Conservation (phyloP, 2,329 filamentous ascomycete genomes). For the Sporothrix brasiliensis region DNA sequence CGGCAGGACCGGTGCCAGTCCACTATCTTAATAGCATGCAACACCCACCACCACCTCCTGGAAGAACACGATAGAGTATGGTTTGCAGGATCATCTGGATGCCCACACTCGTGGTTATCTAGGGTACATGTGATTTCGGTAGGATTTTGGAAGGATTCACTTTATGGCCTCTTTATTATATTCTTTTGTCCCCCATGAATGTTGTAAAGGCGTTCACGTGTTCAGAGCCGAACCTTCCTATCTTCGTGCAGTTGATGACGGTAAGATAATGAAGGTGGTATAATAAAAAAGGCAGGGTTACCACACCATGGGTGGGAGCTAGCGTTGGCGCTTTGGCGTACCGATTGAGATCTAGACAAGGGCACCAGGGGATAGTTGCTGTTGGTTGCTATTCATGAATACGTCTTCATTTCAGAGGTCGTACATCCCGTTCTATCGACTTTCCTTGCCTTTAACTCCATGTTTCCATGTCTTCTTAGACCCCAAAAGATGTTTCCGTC, state of each 20-base stretch:
- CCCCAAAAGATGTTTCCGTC: neutral
- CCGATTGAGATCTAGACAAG: neutral
- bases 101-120: neutral
- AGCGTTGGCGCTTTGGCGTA: neutral
- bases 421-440: neutral
- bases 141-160: neutral
- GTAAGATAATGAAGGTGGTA: too few species aligned
- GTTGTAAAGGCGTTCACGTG: too few species aligned
- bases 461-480: neutral
- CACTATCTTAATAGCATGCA: conserved; percentile 28
- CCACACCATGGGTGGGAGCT: neutral
- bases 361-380: neutral
- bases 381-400: neutral
- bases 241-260: too few species aligned
- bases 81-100: neutral
- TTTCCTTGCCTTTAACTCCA: neutral
- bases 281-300: too few species aligned
- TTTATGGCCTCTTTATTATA: neutral
- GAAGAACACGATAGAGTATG: neutral
- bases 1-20: conserved; percentile 16
- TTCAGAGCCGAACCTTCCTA: too few species aligned
- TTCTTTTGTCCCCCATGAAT: neutral
- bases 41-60: conserved; percentile 24
- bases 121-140: neutral
- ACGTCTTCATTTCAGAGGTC: neutral